Evolutionary conservation across 73 alveolate species (phyloP).

Genomic region (Paramecium caudatum): DNA sequence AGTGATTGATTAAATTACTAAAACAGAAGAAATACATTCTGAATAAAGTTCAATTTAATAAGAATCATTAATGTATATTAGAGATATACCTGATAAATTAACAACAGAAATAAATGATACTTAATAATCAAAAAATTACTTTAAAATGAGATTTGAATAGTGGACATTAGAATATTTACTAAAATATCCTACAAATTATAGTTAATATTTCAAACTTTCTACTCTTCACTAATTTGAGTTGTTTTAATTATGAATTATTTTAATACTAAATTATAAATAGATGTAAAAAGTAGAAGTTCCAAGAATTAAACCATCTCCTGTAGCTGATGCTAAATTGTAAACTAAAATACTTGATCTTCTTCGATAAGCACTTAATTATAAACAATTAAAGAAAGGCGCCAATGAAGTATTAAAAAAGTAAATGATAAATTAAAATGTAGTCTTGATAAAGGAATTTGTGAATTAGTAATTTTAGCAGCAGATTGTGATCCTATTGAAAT

Average conservation of each 20-base stretch:
- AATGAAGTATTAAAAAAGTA: conserved; percentile 73
- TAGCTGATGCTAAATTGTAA: conserved; percentile 73
- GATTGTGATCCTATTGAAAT: conserved; percentile 99
- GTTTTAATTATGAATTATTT: conserved; percentile 38
- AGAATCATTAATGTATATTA: conserved; percentile 24
- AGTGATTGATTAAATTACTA: too few species aligned
- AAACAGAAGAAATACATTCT: neutral
- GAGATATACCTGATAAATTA: too few species aligned
- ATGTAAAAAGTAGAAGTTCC: conserved; percentile 68
- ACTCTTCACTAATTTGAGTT: conserved; percentile 35
- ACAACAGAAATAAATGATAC: too few species aligned
- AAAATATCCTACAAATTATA: neutral
- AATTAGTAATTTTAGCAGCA: conserved; percentile 99
- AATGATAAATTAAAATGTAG: conserved; percentile 73
- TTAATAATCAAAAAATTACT: neutral
- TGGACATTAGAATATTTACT: conserved; percentile 55
- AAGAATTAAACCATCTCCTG: conserved; percentile 74
- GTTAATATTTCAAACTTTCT: conserved; percentile 44
- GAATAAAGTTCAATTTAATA: conserved; percentile 33
- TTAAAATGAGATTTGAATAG: conserved; percentile 14
- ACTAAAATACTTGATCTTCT: conserved; percentile 71
- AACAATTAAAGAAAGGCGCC: conserved; percentile 74
- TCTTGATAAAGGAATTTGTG: conserved; percentile 98
- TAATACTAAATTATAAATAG: conserved; percentile 35
- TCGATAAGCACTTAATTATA: conserved; percentile 69